phyloP scores from a whole-genome alignment of 2,329 filamentous ascomycete species.

The Trichoderma gracile region DNA sequence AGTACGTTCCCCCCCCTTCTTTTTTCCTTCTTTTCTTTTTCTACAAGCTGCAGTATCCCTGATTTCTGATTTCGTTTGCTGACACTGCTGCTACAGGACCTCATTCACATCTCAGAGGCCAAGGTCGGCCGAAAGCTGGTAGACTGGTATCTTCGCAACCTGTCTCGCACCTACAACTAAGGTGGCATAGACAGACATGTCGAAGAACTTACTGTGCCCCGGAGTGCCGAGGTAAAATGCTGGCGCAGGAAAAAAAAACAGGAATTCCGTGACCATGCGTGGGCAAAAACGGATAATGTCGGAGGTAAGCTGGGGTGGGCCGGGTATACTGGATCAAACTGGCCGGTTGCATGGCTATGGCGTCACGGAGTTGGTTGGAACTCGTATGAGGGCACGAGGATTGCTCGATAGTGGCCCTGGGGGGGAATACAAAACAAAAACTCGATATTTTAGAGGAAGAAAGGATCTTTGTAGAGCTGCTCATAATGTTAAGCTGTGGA shows the following conservation, averaged over 20 bases:
- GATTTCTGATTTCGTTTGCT: conserved; percentile 33
- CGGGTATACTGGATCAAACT: conserved; percentile 37
- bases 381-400: conserved; percentile 26
- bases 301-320: conserved; percentile 28
- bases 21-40: too few species aligned
- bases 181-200: conserved; percentile 30
- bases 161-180: conserved; percentile 83
- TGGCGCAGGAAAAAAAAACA: not conserved
- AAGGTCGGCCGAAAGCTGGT: conserved; percentile 97
- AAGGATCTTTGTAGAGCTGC: conserved; percentile 24
- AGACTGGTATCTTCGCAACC: conserved; percentile 98
- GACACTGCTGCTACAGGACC: conserved; percentile 58
- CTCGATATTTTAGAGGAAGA: conserved; percentile 6
- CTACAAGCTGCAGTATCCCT: not conserved
- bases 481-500: conserved; percentile 20
- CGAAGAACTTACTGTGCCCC: conserved; percentile 26
- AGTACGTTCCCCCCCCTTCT: conserved; percentile 63
- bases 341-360: conserved; percentile 44
- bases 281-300: conserved; percentile 27
- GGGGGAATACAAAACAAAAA: conserved; percentile 8
- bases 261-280: not conserved
- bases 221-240: conserved; percentile 13
- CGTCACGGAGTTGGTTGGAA: conserved; percentile 45
- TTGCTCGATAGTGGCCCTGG: conserved; percentile 22
- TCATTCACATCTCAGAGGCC: conserved; percentile 98